A percentile compares a stretch with the other conserved stretches of the same genome.
Evolutionary conservation across 1,284 basidiomycete species (phyloP).

Genomic region (Bondarzewia mesenterica): DNA sequence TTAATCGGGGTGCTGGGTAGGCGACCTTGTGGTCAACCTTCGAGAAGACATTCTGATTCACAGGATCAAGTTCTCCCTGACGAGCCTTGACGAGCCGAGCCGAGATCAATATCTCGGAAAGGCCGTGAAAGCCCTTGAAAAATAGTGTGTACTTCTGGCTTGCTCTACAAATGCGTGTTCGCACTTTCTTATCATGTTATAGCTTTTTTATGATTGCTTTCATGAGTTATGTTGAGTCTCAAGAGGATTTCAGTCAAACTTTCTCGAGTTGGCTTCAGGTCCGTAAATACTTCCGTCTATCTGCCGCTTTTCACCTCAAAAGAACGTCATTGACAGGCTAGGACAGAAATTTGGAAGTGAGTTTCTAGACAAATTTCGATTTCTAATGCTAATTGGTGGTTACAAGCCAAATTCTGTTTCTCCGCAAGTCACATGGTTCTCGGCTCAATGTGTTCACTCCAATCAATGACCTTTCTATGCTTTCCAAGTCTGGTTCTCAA

Average conservation of each 20-base stretch:
- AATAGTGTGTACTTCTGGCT: constrained; percentile 49
- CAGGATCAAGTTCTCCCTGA: constrained; percentile 79
- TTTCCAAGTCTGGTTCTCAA: constrained; percentile 60
- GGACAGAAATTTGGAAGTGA: constrained; percentile 93
- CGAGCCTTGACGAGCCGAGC: constrained; percentile 51
- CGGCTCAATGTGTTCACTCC: constrained; percentile 84
- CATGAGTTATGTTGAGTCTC: constrained; percentile 81
- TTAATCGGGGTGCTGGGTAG: constrained; percentile 23
- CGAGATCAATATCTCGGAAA: constrained; percentile 51
- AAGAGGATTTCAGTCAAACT: constrained; percentile 55
- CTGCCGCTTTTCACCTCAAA: neutral
- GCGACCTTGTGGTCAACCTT: constrained; percentile 84
- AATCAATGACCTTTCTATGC: constrained; percentile 74
- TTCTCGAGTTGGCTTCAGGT: constrained; percentile 89
- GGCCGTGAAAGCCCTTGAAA: constrained; percentile 68
- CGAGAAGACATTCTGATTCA: constrained; percentile 83
- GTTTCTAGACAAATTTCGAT: no score
- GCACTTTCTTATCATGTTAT: neutral
- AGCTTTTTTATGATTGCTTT: constrained; percentile 96
- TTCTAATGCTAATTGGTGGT: neutral
- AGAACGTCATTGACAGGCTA: constrained; percentile 33
- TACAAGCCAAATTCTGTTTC: constrained; percentile 75
- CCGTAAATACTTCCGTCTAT: constrained; percentile 8
- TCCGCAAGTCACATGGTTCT: constrained; percentile 73
- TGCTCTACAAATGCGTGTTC: neutral